Percentiles rank a stretch among this genome's conserved stretches.
Evolutionary conservation across 495 filamentous ascomycete genomes (phyloP).

Genomic region (Talaromyces proteolyticus): DNA sequence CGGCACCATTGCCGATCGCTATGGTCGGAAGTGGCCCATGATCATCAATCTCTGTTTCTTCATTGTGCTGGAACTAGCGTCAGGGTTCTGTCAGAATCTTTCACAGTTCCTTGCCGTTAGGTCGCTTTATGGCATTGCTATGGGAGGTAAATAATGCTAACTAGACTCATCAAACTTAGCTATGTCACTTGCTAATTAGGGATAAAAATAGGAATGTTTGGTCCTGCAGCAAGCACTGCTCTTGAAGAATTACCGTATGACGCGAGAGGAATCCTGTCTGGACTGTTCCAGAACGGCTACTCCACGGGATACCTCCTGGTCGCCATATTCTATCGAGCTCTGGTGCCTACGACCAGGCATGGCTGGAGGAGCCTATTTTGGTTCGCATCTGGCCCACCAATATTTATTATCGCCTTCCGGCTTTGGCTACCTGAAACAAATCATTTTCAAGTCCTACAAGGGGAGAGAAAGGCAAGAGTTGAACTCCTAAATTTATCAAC

Average conservation of each 20-base stretch:
- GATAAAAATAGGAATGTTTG: no score
- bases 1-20: no score
- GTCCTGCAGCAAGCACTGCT: conserved; percentile 70
- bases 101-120: conserved; percentile 61
- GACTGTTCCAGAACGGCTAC: conserved; percentile 71
- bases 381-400: conserved; percentile 67
- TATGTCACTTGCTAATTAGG: no score
- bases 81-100: conserved; percentile 64
- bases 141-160: no score
- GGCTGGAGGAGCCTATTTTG: conserved; percentile 67
- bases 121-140: conserved; percentile 69
- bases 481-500: conserved; percentile 34
- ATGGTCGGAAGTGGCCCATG: no score
- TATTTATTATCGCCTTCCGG: conserved; percentile 66
- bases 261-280: conserved; percentile 61
- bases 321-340: conserved; percentile 58
- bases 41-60: conserved; percentile 68
- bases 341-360: conserved; percentile 57
- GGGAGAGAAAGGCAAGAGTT: no score
- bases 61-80: conserved; percentile 63
- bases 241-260: conserved; percentile 67
- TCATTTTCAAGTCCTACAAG: no score
- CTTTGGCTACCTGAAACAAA: conserved; percentile 64
- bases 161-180: no score
- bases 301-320: conserved; percentile 71